Evolutionary conservation across 495 filamentous ascomycete genomes (phyloP), one percentile per base, ranked within the genome.

Genomic region (Daldinia concentrica): DNA sequence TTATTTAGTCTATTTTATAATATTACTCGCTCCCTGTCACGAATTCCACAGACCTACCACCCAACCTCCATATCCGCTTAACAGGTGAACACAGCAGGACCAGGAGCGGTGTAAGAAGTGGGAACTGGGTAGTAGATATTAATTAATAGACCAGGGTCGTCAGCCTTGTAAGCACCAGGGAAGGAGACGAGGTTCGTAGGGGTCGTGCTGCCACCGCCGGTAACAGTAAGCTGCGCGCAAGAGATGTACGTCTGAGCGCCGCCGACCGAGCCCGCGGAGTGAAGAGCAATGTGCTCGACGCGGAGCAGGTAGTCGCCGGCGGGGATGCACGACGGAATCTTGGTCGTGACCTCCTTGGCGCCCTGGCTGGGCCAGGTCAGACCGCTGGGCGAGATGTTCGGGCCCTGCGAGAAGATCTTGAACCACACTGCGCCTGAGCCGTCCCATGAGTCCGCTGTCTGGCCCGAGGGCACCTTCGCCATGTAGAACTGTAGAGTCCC

Each of bases 261-360:
- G 1, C 81, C 82, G 4, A 71, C 64, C 7, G 73, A 69, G 37
- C 66, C 64, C 8, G 86, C 87, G 24, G 62, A 66, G 69, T 88
- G 85, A 11, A 87, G 78, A 14, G 78, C 87, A 57, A 89, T 83
- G 63, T 88, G 86, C 77, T 90, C 88, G 15, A 83, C 85, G 27
- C 87, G 84, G 36, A 89, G 76, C 17, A 90, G 85, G 64, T 90
- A 90, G 66, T 85, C 78, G 34, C 87, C 87, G 0, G 82, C 65
- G 2, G 80, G 78, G 57, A 87, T 82, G 65, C 81, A 82, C 8
- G 70, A 67, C 0, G 86, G 86, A 59, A 87, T 84, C 58, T 74
- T 82, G 36, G 84, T 79, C 60, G 78, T 79, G 39, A 82, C 78
- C 48, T 72, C 70, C 39, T 68, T 76, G 34, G 74, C 66, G 12